These are phyloP conservation scores for Ophiobolus disseminans DNA, from an alignment of 2,329 filamentous ascomycete genomes.

Conservation along the genomic window DNA sequence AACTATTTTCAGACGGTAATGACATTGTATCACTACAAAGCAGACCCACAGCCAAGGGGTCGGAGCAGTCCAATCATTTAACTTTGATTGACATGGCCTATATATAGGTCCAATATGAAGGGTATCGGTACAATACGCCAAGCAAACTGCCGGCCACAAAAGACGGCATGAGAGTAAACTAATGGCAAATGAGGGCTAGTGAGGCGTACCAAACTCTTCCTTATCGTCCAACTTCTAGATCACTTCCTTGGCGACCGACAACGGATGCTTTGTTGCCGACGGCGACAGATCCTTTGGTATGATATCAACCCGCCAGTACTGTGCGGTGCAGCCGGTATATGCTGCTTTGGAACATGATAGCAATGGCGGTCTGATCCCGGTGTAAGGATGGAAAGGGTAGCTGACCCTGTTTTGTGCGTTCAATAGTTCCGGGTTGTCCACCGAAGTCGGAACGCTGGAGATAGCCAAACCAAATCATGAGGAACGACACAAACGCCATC, in stretches of 20 bases:
- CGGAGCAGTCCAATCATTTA: background rate
- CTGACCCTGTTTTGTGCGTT: slow-evolving; percentile 11
- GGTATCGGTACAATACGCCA: background rate
- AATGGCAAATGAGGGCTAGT: slow-evolving; percentile 6
- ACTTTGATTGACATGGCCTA: background rate
- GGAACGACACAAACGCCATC: background rate
- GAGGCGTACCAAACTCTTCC: slow-evolving; percentile 15
- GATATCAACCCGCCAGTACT: slow-evolving; percentile 11
- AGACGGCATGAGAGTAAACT: background rate
- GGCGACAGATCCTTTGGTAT: slow-evolving; percentile 15
- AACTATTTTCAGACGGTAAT: too few relatives aligned
- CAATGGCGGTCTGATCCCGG: slow-evolving; percentile 17
- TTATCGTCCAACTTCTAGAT: slow-evolving; percentile 15
- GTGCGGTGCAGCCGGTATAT: slow-evolving; percentile 14
- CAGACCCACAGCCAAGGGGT: slow-evolving; percentile 1
- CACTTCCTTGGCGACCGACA: slow-evolving; percentile 13
- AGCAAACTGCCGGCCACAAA: background rate
- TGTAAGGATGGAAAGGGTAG: slow-evolving; percentile 14
- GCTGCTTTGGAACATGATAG: slow-evolving; percentile 11
- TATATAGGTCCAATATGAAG: background rate
- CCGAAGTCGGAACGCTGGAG: slow-evolving; percentile 10
- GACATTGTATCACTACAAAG: background rate
- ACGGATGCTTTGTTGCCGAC: slow-evolving; percentile 13
- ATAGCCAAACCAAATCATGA: background rate
- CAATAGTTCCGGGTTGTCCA: slow-evolving; percentile 5